Evolutionary conservation across 805 yeast genomes (phyloP), one percentile per base, ranked within the genome.

Genomic region (Spathaspora boniae): DNA sequence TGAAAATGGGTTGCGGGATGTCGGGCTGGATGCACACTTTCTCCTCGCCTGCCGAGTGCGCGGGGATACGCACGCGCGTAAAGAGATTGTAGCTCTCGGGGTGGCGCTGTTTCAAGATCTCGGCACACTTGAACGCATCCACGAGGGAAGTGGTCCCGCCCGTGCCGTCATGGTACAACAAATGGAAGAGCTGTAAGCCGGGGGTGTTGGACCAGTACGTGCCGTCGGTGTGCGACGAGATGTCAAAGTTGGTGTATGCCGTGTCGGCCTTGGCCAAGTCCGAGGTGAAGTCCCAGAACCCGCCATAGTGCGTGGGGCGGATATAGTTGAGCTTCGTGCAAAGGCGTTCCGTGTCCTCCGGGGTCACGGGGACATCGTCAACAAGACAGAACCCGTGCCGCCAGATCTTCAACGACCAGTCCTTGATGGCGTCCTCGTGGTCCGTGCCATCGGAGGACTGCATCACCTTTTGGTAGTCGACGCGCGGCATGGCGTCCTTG

Each of bases 191-290:
- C 50, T 81, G 87, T 29, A 81, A 62, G 1, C 85, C 86, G 0
- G 88, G 86, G 0, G 86, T 76, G 41, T 80, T 81, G 12, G 77
- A 68, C 82, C 85, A 81, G 50, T 81, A 82, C 2, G 86, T 81
- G 4, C 87, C 87, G 53, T 81, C 87, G 2, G 86, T 80, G 48
- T 81, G 88, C 8, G 74, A 58, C 6, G 75, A 74, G 33, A 81
- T 75, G 42, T 76, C 82, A 37, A 80, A 64, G 47, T 79, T 78
- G 11, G 86, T 80, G 52, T 81, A 81, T 3, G 88, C 88, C 4
- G 85, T 79, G 49, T 81, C 88, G 39, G 76, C 74, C 59, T 74
- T 78, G 30, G 79, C 68, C 48, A 81, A 60, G 48, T 81, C 84
- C 4, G 84, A 70, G 8, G 87, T 81, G 55, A 82, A 81, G 51